Percentiles rank a stretch among this genome's conserved stretches.
These are phyloP conservation scores for Phytophthora pisi DNA, from an alignment of 352 stramenopile genomes.

Conservation along the genomic window DNA sequence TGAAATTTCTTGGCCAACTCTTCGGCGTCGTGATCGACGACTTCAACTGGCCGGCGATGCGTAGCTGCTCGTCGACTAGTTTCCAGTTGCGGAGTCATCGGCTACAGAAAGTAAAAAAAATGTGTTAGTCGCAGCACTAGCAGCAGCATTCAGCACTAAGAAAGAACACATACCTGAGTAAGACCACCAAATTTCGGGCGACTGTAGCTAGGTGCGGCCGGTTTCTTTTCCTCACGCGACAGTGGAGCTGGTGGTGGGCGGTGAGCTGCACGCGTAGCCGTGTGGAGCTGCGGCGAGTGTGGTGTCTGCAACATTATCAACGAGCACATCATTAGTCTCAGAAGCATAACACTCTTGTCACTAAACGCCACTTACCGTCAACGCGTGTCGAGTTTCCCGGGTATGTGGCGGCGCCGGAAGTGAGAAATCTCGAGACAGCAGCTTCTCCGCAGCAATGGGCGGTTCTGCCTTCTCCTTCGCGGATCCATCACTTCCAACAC, in stretches of 20 bases:
- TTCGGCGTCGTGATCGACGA: slow-evolving; percentile 73
- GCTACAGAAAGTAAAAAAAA: slow-evolving; percentile 32
- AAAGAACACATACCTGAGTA: slow-evolving; percentile 43
- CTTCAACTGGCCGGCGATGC: slow-evolving; percentile 59
- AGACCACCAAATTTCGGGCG: slow-evolving; percentile 37
- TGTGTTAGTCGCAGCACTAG: slow-evolving; percentile 1
- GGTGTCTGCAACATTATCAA: slow-evolving; percentile 20
- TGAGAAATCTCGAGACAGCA: slow-evolving; percentile 46
- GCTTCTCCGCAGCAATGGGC: slow-evolving; percentile 42
- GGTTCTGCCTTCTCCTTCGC: slow-evolving; percentile 25
- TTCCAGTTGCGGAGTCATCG: slow-evolving; percentile 70
- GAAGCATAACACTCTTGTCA: neutral
- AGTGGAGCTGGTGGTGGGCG: slow-evolving; percentile 34
- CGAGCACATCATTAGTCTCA: slow-evolving; percentile 4
- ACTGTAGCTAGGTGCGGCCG: slow-evolving; percentile 25
- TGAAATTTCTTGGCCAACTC: slow-evolving; percentile 84
- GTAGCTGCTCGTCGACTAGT: slow-evolving; percentile 60
- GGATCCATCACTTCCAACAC: slow-evolving; percentile 13
- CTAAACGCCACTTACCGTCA: slow-evolving; percentile 29
- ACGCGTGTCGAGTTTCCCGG: slow-evolving; percentile 25
- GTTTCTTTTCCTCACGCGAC: slow-evolving; percentile 33
- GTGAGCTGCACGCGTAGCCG: slow-evolving; percentile 43
- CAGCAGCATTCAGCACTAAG: neutral
- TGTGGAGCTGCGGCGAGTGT: slow-evolving; percentile 50
- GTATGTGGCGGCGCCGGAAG: slow-evolving; percentile 33